Conservation (phyloP, 1,139 yeast genomes). For the Yamadazyma triangularis region DNA sequence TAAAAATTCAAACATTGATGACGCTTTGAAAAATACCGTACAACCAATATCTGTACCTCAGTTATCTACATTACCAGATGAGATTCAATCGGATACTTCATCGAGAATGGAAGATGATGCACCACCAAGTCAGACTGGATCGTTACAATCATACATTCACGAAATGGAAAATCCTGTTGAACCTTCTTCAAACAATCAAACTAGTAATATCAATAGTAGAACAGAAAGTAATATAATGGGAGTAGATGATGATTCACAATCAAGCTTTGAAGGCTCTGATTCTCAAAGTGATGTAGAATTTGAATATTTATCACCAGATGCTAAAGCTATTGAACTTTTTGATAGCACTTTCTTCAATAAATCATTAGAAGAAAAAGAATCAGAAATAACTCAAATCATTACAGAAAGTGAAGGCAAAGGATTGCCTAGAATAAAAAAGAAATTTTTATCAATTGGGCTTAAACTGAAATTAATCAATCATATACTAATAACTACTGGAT, state of each 20-base stretch:
- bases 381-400: constrained; percentile 4
- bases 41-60: constrained; percentile 1
- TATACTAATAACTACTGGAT: constrained; percentile 22
- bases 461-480: constrained; percentile 24
- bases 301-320: background rate
- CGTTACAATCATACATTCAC: background rate
- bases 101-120: background rate
- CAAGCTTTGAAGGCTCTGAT: background rate
- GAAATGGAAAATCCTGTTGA: background rate
- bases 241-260: background rate
- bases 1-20: constrained; percentile 33
- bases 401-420: constrained; percentile 4
- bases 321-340: constrained; percentile 1
- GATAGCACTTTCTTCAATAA: constrained; percentile 9
- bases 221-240: background rate
- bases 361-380: constrained; percentile 2
- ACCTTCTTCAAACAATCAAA: background rate
- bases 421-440: constrained; percentile 11
- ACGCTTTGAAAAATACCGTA: too few relatives aligned
- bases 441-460: constrained; percentile 20
- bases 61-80: background rate
- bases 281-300: background rate
- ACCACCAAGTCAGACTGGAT: background rate
- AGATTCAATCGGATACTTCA: background rate
- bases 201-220: background rate